phyloP scores from a whole-genome alignment of 306 rosid species.

The Quercus variabilis region DNA sequence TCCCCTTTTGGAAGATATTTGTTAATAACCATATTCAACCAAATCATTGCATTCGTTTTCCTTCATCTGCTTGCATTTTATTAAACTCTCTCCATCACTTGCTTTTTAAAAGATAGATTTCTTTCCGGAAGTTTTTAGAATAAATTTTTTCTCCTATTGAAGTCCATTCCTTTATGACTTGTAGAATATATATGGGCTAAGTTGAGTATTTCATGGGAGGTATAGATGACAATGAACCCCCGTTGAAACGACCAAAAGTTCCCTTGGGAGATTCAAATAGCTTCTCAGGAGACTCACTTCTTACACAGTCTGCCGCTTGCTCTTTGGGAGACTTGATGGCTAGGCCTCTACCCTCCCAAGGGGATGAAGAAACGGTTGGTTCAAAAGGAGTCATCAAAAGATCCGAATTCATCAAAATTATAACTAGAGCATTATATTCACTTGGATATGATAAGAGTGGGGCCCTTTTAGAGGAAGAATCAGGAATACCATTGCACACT shows the following conservation, averaged over 20 bases:
- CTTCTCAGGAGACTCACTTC: conserved; percentile 3
- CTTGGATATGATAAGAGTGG: conserved; percentile 24
- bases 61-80: background rate
- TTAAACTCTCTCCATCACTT: background rate
- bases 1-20: background rate
- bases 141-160: background rate
- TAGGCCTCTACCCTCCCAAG: conserved; percentile 11
- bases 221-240: conserved; percentile 13
- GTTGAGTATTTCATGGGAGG: conserved; percentile 24
- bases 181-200: conserved; percentile 15
- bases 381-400: conserved; percentile 21
- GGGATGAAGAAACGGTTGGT: conserved; percentile 1
- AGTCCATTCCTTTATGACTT: conserved; percentile 1
- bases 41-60: background rate
- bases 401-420: conserved; percentile 18
- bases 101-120: background rate
- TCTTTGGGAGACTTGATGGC: conserved; percentile 21
- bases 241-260: conserved; percentile 9
- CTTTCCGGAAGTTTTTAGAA: background rate
- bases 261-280: conserved; percentile 3
- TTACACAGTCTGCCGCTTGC: background rate
- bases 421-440: conserved; percentile 24
- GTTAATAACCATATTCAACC: background rate
- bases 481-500: conserved; percentile 19
- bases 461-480: conserved; percentile 26